These are phyloP conservation scores for Scheffersomyces titani DNA, from an alignment of 1,139 yeast species.

Conservation along the genomic window DNA sequence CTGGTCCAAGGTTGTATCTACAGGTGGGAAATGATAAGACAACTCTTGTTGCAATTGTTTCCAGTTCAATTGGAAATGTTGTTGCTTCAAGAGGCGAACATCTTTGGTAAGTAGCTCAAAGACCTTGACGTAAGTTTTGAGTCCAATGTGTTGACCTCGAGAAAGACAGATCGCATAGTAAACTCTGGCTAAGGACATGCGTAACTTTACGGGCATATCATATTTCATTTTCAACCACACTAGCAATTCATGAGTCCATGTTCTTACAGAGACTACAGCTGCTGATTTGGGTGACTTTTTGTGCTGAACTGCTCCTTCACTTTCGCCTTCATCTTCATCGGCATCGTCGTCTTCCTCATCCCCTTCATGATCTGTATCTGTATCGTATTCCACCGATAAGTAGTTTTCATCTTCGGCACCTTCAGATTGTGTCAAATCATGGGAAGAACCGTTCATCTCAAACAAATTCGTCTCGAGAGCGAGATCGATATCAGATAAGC, in stretches of 20 bases:
- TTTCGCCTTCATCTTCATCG: constrained; percentile 40
- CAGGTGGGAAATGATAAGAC: constrained; percentile 31
- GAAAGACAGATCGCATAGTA: constrained; percentile 74
- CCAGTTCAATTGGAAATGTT: constrained; percentile 56
- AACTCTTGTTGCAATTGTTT: constrained; percentile 44
- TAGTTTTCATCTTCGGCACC: constrained; percentile 24
- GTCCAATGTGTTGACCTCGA: constrained; percentile 70
- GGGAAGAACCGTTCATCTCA: constrained; percentile 23
- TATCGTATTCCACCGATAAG: constrained; percentile 23
- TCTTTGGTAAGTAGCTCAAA: constrained; percentile 61
- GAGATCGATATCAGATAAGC: constrained; percentile 45
- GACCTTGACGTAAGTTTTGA: constrained; percentile 64
- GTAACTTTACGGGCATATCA: constrained; percentile 69
- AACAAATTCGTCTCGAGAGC: constrained; percentile 57
- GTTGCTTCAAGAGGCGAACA: constrained; percentile 34
- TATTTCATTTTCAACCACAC: constrained; percentile 82
- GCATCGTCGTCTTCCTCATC: constrained; percentile 25
- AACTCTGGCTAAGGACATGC: constrained; percentile 65
- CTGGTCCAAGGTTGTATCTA: constrained; percentile 30
- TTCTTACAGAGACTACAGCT: constrained; percentile 71
- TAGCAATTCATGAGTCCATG: constrained; percentile 87
- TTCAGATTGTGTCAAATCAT: constrained; percentile 11
- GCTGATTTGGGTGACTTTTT: constrained; percentile 68
- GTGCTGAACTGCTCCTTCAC: constrained; percentile 41
- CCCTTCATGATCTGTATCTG: constrained; percentile 36